phyloP scores from a whole-genome alignment of 2,329 filamentous ascomycete species.

The Cylindrodendrum hubeiense region DNA sequence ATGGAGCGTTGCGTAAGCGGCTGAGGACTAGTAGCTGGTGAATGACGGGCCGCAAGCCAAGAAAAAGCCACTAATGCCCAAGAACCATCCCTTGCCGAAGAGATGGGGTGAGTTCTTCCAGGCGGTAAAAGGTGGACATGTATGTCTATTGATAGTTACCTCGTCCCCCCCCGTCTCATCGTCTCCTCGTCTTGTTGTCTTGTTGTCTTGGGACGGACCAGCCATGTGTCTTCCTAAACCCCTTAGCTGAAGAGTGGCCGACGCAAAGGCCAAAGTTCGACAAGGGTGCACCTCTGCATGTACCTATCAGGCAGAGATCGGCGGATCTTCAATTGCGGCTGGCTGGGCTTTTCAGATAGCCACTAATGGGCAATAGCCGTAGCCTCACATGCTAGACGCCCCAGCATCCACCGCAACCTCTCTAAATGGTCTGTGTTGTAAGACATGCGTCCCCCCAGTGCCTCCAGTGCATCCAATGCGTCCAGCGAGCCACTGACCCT shows the following conservation, averaged over 20 bases:
- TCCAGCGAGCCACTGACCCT: constrained; percentile 20
- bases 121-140: background rate
- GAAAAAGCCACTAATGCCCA: background rate
- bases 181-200: no score
- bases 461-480: no score
- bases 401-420: constrained; percentile 23
- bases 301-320: constrained; percentile 32
- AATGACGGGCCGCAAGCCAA: constrained; percentile 6
- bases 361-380: constrained; percentile 24
- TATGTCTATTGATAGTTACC: no score
- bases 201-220: no score
- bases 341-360: constrained; percentile 18
- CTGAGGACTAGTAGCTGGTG: constrained; percentile 11
- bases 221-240: no score
- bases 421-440: constrained; percentile 14
- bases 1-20: background rate
- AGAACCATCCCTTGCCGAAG: background rate
- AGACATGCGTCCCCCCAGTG: constrained; percentile 40
- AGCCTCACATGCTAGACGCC: constrained; percentile 13
- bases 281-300: background rate
- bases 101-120: background rate
- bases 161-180: no score
- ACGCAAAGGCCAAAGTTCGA: no score
- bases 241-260: no score
- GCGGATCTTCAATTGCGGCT: constrained; percentile 15